Base-by-base conservation (phyloP, 2,329 filamentous ascomycete genomes). In the Stachybotrys echinatus region DNA sequence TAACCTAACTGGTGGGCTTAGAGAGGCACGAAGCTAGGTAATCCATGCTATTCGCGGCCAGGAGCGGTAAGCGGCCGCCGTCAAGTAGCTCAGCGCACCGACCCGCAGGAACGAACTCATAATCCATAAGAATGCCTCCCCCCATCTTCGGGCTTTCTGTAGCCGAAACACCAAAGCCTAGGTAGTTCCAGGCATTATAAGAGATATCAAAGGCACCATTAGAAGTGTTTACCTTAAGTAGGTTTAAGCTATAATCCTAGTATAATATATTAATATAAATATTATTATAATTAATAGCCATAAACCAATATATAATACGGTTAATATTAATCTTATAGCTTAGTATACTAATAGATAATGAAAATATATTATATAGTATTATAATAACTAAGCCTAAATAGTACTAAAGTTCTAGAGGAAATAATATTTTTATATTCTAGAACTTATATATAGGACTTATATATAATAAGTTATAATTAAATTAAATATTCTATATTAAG, bases 121-220 rank as follows among this genome's bases (percentile, higher is more conserved):
- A 80, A 21, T 72, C 64, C 68, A 80, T 79, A 18, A 65, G 58
- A 42, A 77, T 63, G 37, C 73, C 71, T 31, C 78, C 78, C 52
- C 76, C 77, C 18, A 61, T 55, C 4, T 67, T 64, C 12, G 77
- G 76, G 44, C 66, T 58, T 12, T 69, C 63, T 3, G 63, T 67
- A 40, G 77, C 79, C 3, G 69, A 67, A 50, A 71, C 55, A 52
- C 77, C 77, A 27, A 71, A 75, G 54, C 64, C 61, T 34, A 82
- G 74, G 56, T 75, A 75, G 67, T 79, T 80, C 75, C 76, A 83
- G 37, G 78, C 77, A 53, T 82, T 77, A 66, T 81, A 83, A 48
- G 68, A 73, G 65, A 83, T 73, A 62, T 83, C 79, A 62, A 79
- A 61, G 45, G 78, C 77, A 40, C 76, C 77, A 44, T 67, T 69